These are phyloP conservation scores for Colletotrichum sojae DNA, from an alignment of 2,329 filamentous ascomycete genomes.

Conservation along the genomic window DNA sequence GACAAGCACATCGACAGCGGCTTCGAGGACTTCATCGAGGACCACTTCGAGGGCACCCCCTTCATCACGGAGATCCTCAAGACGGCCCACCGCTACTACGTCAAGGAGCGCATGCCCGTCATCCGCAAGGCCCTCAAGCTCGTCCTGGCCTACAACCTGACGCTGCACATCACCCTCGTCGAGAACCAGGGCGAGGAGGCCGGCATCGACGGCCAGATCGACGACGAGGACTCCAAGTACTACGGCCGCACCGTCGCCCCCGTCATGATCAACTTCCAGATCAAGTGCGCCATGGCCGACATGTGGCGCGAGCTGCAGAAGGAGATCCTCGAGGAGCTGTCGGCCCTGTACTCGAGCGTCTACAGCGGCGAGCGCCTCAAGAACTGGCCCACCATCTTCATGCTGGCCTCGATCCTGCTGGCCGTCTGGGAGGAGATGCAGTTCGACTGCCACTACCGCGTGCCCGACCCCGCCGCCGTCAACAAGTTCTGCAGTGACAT, in stretches of 20 bases:
- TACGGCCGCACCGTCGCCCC: slow-evolving; percentile 92
- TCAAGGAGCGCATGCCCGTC: slow-evolving; percentile 87
- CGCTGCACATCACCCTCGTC: slow-evolving; percentile 93
- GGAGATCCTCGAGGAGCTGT: slow-evolving; percentile 95
- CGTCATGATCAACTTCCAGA: slow-evolving; percentile 99
- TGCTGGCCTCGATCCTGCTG: slow-evolving; percentile 92
- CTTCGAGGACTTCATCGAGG: slow-evolving; percentile 94
- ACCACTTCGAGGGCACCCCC: slow-evolving; percentile 95
- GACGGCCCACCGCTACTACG: slow-evolving; percentile 94
- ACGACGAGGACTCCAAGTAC: slow-evolving; percentile 88
- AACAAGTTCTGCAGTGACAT: slow-evolving; percentile 97
- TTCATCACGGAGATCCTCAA: slow-evolving; percentile 97
- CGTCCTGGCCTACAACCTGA: slow-evolving; percentile 95
- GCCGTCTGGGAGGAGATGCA: slow-evolving; percentile 99
- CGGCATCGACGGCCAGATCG: slow-evolving; percentile 83
- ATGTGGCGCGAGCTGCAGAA: slow-evolving; percentile 99
- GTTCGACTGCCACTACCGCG: slow-evolving; percentile 96
- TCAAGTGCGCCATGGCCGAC: slow-evolving; percentile 96
- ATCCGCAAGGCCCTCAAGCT: slow-evolving; percentile 97
- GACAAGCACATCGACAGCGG: slow-evolving; percentile 94
- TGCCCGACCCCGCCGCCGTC: slow-evolving; percentile 85
- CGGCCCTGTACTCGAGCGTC: slow-evolving; percentile 93
- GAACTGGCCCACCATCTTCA: slow-evolving; percentile 99
- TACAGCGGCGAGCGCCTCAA: slow-evolving; percentile 98
- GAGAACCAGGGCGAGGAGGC: slow-evolving; percentile 89